These are phyloP conservation scores for Diplodia corticola DNA, from an alignment of 2,329 filamentous ascomycete species.

Conservation along the genomic window DNA sequence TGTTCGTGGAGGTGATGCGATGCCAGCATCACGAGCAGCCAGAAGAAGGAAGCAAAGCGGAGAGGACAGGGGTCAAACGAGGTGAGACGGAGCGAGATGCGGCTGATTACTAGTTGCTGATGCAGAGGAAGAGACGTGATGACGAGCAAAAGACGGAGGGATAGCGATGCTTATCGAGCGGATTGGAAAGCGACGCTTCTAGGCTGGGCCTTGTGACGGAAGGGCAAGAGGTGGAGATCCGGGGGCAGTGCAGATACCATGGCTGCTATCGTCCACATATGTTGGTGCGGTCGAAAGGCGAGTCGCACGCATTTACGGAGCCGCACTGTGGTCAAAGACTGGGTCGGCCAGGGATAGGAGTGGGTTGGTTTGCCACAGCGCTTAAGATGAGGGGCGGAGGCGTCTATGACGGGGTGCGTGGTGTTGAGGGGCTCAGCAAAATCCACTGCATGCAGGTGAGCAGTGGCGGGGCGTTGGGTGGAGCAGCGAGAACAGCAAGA, in stretches of 20 bases:
- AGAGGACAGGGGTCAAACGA: neutral
- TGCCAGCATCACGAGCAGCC: neutral
- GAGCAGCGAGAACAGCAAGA: neutral
- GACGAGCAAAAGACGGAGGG: neutral
- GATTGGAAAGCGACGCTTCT: neutral
- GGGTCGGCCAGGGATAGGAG: neutral
- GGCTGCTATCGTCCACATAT: neutral
- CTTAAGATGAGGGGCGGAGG: neutral
- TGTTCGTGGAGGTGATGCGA: neutral
- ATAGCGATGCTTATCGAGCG: neutral
- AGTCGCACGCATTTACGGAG: neutral
- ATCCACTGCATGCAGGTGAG: neutral
- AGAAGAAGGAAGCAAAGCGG: neutral
- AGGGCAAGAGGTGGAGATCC: neutral
- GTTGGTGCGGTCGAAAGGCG: neutral
- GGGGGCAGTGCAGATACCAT: neutral
- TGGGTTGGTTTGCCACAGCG: neutral
- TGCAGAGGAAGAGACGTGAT: neutral
- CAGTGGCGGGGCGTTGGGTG: neutral
- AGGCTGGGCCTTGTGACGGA: neutral
- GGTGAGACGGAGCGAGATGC: neutral
- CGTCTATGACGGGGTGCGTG: neutral
- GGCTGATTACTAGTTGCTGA: neutral
- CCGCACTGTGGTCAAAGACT: neutral
- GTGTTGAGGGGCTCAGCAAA: constrained; percentile 6